Evolutionary conservation across 2,329 filamentous ascomycete genomes (phyloP).

Genomic region (Hypoxylon rubiginosum): DNA sequence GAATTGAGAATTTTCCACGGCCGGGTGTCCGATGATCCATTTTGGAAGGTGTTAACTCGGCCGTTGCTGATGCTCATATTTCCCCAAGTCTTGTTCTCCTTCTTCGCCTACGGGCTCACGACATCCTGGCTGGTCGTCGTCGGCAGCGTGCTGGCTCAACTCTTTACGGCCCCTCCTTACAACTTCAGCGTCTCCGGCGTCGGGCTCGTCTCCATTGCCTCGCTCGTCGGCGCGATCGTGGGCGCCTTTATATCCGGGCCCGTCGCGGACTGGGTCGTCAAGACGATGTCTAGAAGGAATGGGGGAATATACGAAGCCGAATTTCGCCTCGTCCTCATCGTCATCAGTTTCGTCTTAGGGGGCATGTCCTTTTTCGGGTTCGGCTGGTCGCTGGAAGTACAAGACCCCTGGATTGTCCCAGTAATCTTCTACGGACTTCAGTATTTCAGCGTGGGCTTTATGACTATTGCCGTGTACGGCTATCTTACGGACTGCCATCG

Average conservation of each 20-base stretch:
- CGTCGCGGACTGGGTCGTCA: constrained; percentile 67
- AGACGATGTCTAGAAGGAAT: constrained; percentile 67
- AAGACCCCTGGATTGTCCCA: constrained; percentile 45
- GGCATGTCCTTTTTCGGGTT: constrained; percentile 56
- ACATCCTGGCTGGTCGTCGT: constrained; percentile 58
- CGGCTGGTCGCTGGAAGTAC: constrained; percentile 46
- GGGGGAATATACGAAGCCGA: constrained; percentile 68
- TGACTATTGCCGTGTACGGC: constrained; percentile 53
- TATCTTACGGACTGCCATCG: constrained; percentile 54
- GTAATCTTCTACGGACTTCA: constrained; percentile 47
- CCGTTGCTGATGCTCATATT: constrained; percentile 60
- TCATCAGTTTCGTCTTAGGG: constrained; percentile 52
- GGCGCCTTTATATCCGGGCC: constrained; percentile 71
- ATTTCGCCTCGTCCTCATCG: constrained; percentile 53
- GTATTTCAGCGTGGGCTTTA: constrained; percentile 46
- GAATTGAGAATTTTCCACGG: constrained; percentile 41
- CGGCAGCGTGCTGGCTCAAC: constrained; percentile 58
- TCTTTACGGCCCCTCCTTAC: constrained; percentile 63
- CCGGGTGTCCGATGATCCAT: constrained; percentile 42
- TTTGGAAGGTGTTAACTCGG: constrained; percentile 43
- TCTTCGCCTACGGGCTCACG: constrained; percentile 56
- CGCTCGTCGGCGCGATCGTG: constrained; percentile 66
- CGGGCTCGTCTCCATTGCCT: constrained; percentile 70
- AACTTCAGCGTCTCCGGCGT: constrained; percentile 67
- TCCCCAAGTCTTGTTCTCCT: constrained; percentile 58